Evolutionary conservation across 208 protist genomes (phyloP).

Genomic region (Crithidia mellificae): DNA sequence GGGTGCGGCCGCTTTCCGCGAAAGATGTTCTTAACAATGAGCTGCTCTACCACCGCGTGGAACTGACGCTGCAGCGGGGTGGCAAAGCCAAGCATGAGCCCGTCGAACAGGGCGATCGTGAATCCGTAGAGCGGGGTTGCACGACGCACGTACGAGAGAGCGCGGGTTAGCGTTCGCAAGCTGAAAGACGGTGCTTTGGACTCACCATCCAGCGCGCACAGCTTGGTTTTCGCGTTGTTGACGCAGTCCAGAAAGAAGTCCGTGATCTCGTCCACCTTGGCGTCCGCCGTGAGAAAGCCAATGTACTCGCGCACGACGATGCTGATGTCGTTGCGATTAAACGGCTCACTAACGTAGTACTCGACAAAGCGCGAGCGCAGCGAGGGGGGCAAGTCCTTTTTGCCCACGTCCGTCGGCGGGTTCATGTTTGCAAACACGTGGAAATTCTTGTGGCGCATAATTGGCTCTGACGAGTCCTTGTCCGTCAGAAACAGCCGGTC

Average conservation of each 20-base stretch:
- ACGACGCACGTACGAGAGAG: constrained; percentile 93
- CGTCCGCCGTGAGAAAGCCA: constrained; percentile 71
- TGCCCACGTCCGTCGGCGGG: constrained; percentile 99
- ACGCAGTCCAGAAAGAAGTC: constrained; percentile 95
- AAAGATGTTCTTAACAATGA: constrained; percentile 92
- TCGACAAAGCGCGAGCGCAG: constrained; percentile 98
- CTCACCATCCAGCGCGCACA: constrained; percentile 92
- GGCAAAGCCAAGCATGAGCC: constrained; percentile 96
- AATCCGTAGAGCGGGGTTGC: constrained; percentile 94
- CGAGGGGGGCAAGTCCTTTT: constrained; percentile 97
- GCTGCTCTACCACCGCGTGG: constrained; percentile 78
- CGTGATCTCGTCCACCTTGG: constrained; percentile 92
- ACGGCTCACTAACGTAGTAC: constrained; percentile 98
- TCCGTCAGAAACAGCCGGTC: constrained; percentile 85
- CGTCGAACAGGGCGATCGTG: constrained; percentile 94
- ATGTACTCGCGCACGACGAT: constrained; percentile 93
- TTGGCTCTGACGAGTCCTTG: constrained; percentile 59
- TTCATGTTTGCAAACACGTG: constrained; percentile 99
- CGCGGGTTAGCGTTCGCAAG: constrained; percentile 96
- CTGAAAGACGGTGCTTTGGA: constrained; percentile 96
- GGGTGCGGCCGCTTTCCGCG: constrained; percentile 65
- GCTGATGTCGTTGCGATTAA: constrained; percentile 93
- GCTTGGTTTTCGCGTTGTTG: constrained; percentile 73
- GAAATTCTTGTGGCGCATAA: constrained; percentile 97
- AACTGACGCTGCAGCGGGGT: constrained; percentile 94